Conservation (phyloP, 106 monocot genomes). For the Platanthera guangdongensis region DNA sequence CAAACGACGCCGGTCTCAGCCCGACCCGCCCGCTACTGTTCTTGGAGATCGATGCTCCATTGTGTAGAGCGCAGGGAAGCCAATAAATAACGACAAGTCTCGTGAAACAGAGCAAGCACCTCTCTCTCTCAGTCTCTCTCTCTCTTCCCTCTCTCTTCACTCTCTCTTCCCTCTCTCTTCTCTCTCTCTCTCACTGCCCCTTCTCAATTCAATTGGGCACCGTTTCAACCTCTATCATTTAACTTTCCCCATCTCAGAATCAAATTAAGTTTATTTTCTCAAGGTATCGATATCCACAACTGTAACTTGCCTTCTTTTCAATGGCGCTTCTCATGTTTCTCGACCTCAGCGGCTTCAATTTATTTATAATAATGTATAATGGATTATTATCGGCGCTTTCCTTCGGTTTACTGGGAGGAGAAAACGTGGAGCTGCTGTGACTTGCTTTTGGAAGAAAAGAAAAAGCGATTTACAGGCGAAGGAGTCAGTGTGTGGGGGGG, state of each 20-base stretch:
- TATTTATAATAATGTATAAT: constrained; percentile 1
- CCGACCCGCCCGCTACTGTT: neutral
- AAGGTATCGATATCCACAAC: neutral
- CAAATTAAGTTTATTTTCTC: neutral
- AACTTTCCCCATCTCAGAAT: neutral
- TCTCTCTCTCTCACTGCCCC: neutral
- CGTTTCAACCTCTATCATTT: no score
- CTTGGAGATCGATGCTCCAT: no score
- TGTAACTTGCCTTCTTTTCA: neutral
- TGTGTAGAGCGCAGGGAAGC: neutral
- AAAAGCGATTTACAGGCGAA: neutral
- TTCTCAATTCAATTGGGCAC: no score
- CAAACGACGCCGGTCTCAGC: neutral
- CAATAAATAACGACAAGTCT: neutral
- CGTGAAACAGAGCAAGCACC: neutral
- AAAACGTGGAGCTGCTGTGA: neutral
- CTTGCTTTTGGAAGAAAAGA: neutral
- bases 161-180: neutral
- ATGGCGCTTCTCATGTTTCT: neutral
- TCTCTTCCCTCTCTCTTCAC: neutral
- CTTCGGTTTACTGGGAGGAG: neutral
- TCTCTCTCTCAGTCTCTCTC: neutral
- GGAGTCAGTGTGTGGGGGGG: neutral
- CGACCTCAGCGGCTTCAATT: neutral
- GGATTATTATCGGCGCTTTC: neutral